These are phyloP conservation scores for Aspergillus brasiliensis DNA, from an alignment of 2,329 filamentous ascomycete species.

Conservation along the genomic window DNA sequence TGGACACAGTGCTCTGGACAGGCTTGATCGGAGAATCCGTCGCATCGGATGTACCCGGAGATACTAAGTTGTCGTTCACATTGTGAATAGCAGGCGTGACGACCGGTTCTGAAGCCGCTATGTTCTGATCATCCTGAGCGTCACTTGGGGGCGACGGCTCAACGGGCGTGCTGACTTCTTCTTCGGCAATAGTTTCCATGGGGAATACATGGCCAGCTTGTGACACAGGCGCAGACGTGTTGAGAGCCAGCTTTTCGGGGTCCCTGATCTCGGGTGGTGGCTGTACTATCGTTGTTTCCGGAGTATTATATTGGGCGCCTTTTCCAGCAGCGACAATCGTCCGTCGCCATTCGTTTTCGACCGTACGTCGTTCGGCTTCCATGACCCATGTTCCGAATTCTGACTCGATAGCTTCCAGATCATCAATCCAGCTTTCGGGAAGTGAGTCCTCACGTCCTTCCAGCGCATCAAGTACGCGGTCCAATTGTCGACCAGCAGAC, in stretches of 20 bases:
- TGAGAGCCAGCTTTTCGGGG: background rate
- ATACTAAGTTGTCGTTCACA: background rate
- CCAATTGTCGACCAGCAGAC: slow-evolving; percentile 70
- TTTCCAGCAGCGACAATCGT: slow-evolving; percentile 17
- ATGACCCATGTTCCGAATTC: slow-evolving; percentile 80
- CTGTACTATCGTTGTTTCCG: background rate
- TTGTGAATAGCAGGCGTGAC: background rate
- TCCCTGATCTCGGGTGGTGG: background rate
- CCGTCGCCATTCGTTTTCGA: slow-evolving; percentile 61
- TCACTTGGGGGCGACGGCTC: background rate
- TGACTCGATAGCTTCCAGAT: slow-evolving; percentile 76
- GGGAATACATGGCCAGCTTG: slow-evolving; percentile 15
- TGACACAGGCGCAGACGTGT: slow-evolving; percentile 1
- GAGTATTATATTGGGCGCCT: background rate
- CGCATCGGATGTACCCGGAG: background rate
- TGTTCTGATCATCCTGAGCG: background rate
- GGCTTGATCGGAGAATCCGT: background rate
- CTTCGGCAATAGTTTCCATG: slow-evolving; percentile 29
- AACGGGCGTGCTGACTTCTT: slow-evolving; percentile 18
- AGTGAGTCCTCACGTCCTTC: slow-evolving; percentile 83
- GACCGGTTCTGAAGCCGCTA: background rate
- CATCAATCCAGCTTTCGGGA: slow-evolving; percentile 83
- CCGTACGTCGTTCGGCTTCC: slow-evolving; percentile 72
- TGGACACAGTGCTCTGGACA: background rate
- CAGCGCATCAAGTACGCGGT: slow-evolving; percentile 81